Base-by-base conservation (phyloP, 2,329 filamentous ascomycete species). In the Beauveria caledonica region DNA sequence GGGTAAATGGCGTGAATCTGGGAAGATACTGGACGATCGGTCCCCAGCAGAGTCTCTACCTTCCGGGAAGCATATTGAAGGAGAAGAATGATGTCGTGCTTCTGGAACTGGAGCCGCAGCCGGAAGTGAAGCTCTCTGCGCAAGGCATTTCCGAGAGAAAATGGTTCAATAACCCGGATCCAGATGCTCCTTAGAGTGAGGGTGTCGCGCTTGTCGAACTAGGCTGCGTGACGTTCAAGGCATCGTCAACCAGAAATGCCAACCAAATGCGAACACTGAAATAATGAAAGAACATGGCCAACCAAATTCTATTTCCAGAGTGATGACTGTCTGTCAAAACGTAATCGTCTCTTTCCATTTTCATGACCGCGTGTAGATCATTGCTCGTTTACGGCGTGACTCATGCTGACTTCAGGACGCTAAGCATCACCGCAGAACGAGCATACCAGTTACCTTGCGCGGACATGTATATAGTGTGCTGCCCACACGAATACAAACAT, bases 1-100 rank as follows among this genome's bases (percentile, higher is more conserved):
- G 75, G 73, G 72, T 80, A 1, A 80, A 80, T 58, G 75, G 73
- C 13, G 68, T 75, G 36, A 76, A 79, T 52, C 66, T 80, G 2
- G 77, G 78, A 9, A 64, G 77, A 23, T 80, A 78, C 63, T 80
- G 77, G 78, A 66, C 68, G 15, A 67, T 79, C 39, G 78, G 77
- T 0, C 77, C 77, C 2, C 78, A 80, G 66, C 77, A 80, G 66
- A 73, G 71, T n/a, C 64, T 79, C 5, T 80, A 78, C 61, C 61
- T 79, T 1, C 78, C 77, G 0, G 76, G 76, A 1, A 72, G 70
- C 17, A 63, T 74, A 11, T 52, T 78, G 36, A 71, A 72, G 46
- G 65, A 65, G 9, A 64, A 64, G 17, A 79, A 79, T 63, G 71
- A 76, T 57, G 71, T 79, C 13, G 67, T 75, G 1, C 68, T 79